Conservation (phyloP, 2,329 filamentous ascomycete species). For the Hypoxylon sp. region DNA sequence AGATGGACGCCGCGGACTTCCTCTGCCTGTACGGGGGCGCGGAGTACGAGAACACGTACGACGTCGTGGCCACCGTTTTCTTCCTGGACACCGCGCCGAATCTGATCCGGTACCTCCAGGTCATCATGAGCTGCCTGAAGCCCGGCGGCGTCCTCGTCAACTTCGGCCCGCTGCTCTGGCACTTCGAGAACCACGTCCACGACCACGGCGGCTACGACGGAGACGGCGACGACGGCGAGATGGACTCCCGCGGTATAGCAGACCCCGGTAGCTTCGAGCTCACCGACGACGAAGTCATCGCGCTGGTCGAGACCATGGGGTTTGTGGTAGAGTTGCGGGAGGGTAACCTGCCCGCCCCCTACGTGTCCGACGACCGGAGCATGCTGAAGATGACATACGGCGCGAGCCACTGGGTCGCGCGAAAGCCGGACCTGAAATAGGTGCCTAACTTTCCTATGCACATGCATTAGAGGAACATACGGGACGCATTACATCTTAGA, state of each 20-base stretch:
- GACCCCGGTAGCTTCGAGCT: conserved; percentile 92
- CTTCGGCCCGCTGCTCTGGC: conserved; percentile 90
- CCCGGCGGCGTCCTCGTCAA: conserved; percentile 86
- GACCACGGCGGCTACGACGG: conserved; percentile 63
- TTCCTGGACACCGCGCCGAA: conserved; percentile 98
- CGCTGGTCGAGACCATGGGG: conserved; percentile 75
- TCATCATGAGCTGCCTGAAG: conserved; percentile 79
- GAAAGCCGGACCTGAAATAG: conserved; percentile 62
- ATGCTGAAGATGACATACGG: conserved; percentile 87
- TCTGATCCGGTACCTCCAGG: conserved; percentile 85
- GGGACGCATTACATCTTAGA: conserved; percentile 17
- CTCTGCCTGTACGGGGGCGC: conserved; percentile 79
- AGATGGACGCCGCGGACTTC: conserved; percentile 94
- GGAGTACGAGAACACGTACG: conserved; percentile 69
- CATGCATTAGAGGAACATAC: not conserved
- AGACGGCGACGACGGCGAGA: conserved; percentile 58
- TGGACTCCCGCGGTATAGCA: conserved; percentile 72
- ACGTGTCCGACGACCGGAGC: conserved; percentile 84
- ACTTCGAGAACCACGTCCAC: conserved; percentile 81
- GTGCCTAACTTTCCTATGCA: not conserved
- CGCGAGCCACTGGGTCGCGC: conserved; percentile 85
- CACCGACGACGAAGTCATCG: conserved; percentile 85
- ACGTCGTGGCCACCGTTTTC: conserved; percentile 89
- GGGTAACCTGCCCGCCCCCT: conserved; percentile 72
- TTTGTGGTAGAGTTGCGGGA: conserved; percentile 75